Base-by-base conservation (phyloP, 352 stramenopile species). In the Pythium myriotylum region DNA sequence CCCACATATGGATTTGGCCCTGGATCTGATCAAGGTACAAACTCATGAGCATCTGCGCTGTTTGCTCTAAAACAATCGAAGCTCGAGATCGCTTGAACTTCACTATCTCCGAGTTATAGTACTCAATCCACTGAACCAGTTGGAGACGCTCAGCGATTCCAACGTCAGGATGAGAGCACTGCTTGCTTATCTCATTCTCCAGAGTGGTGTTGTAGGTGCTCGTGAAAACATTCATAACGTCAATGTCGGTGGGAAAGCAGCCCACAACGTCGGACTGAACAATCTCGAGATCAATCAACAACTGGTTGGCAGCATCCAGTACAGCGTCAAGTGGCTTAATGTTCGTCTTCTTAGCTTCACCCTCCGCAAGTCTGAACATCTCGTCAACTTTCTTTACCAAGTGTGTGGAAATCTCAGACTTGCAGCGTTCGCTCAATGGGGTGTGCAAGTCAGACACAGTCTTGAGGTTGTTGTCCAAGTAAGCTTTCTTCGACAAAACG, bases 111-210 rank as follows among this genome's bases (percentile, higher is more conserved):
- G 72, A 70, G 67, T 95, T 95, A 73, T 92, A 95, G 62, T 92
- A 93, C 46, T 95, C 86, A 39, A 95, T 92, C 86, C 86, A 95
- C 61, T 95, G 86, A 17, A 95, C 79, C 24, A 95, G 68, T 45
- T 95, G 84, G 4, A 95, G 66, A 0, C 84, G 85, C 32, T 93
- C 79, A 0, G 80, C 81, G 39, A 93, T 85, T 3, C 86, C 78
- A 1, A 93, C 67, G 29, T 92, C 79, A 5, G 77, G 66, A 47
- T 81, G 76, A 0, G 68, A 67, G 53, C 77, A 91, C 22, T 91
- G 74, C 27, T 65, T 79, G 12, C 60, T 77, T 52, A 95, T 91
- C 50, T 91, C 77, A 9, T 52, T 73, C 46, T 95, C 86, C 1
- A 95, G 59, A 12, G 87, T 67, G 1, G 77, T 66, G 42, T 87